Base-by-base conservation (phyloP, 108 stramenopile genomes). In the Pseudonitzschia delicatissima region DNA sequence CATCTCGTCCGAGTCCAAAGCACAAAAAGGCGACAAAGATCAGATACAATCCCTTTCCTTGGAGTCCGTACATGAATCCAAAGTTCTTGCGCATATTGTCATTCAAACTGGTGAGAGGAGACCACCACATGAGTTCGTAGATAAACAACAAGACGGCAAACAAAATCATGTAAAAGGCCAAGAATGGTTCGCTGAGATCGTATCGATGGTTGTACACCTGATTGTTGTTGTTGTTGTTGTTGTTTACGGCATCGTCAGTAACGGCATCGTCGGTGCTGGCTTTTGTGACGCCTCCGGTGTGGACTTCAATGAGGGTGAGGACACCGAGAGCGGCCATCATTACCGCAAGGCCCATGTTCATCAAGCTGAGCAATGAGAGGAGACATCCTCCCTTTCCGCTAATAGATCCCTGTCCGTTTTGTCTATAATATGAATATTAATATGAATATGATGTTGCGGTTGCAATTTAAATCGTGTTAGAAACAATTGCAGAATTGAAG, bases 81-180 rank as follows among this genome's bases (percentile, higher is more conserved):
- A 94, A 94, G 59, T 94, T 94, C 64, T 77, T 90, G 44, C 90
- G 76, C 51, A 91, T 61, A 23, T 60, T 73, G 34, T 84, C 87
- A 70, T 90, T 92, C 18, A 94, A 48, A 5, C 39, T 39, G 25
- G 77, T 77, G 27, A 85, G 57, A 13, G 78, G 76, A 20, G 70
- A 82, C 93, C 93, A 94, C 90, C 90, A 94, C 75, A 88, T 81
- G 4, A 90, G 47, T 73, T 94, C 93, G 63, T 94, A 94, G 33
- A 82, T 45, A 67, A 86, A 86, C 32, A 94, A 69, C 25, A 94
- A 73, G 5, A 79, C 50, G 7, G 87, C 67, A 73, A 94, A 94
- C 23, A 94, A 67, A 23, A 91, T 74, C 93, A 94, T 92, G 80
- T 94, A 94, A 20, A 78, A 44, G 6, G 87, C 86, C 25, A 94